phyloP scores from a whole-genome alignment of 2,329 filamentous ascomycete genomes.

The Aspergillus udagawae region DNA sequence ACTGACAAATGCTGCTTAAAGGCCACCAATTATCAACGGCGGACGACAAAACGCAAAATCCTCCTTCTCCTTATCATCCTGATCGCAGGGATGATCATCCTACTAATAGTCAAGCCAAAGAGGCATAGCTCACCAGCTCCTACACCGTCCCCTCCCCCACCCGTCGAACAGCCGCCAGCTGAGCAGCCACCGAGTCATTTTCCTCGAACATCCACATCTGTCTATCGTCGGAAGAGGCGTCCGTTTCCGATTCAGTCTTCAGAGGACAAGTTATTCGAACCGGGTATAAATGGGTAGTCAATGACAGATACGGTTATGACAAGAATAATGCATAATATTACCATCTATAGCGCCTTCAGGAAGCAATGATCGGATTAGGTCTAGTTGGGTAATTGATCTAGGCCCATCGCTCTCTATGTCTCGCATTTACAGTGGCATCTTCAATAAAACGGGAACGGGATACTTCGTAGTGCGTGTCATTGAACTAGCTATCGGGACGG shows the following conservation, averaged over 20 bases:
- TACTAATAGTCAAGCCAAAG: slow-evolving; percentile 77
- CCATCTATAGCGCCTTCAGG: not conserved
- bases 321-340: slow-evolving; percentile 7
- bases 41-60: slow-evolving; percentile 84
- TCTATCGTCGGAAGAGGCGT: slow-evolving; percentile 20
- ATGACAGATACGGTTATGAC: slow-evolving; percentile 20
- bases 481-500: not conserved
- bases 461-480: not conserved
- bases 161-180: slow-evolving; percentile 22
- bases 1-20: slow-evolving; percentile 14
- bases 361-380: not conserved
- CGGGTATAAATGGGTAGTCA: slow-evolving; percentile 32
- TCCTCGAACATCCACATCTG: slow-evolving; percentile 18
- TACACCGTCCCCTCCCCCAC: slow-evolving; percentile 18
- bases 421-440: not conserved
- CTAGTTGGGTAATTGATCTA: not conserved
- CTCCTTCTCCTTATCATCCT: slow-evolving; percentile 83
- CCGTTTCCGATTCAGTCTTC: slow-evolving; percentile 19
- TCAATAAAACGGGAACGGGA: not conserved
- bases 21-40: slow-evolving; percentile 83
- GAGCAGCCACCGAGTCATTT: slow-evolving; percentile 13
- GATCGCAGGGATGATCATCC: slow-evolving; percentile 80
- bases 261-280: slow-evolving; percentile 31
- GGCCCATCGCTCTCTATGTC: not conserved
- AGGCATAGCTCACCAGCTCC: slow-evolving; percentile 20